phyloP scores from a whole-genome alignment of 768 basidiomycete genomes.

The Pholiota molesta region DNA sequence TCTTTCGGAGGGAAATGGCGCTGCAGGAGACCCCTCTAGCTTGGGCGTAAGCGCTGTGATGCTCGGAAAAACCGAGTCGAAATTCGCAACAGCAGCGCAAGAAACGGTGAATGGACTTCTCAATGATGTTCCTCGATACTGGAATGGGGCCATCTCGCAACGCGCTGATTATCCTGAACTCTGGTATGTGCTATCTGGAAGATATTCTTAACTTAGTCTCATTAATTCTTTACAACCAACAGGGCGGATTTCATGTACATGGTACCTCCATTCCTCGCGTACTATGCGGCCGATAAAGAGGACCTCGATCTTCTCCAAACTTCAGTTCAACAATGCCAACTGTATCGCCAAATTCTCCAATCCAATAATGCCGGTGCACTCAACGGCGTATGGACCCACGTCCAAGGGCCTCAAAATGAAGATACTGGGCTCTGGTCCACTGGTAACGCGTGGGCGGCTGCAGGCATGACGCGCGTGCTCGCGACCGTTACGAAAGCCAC shows the following conservation, averaged over 20 bases:
- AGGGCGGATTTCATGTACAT: constrained; percentile 57
- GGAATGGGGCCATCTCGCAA: constrained; percentile 52
- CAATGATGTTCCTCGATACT: constrained; percentile 37
- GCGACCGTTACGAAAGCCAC: constrained; percentile 45
- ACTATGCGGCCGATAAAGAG: constrained; percentile 42
- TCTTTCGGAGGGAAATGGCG: constrained; percentile 39
- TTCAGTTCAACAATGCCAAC: constrained; percentile 39
- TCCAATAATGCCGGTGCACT: constrained; percentile 35
- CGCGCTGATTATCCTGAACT: constrained; percentile 39
- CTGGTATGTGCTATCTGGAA: constrained; percentile 37
- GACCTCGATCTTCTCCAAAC: constrained; percentile 38
- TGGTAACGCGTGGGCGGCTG: constrained; percentile 75
- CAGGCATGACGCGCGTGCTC: constrained; percentile 67
- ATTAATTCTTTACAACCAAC: constrained; percentile 26
- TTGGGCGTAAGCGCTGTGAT: constrained; percentile 49
- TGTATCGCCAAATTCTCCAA: constrained; percentile 41
- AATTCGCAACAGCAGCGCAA: constrained; percentile 36
- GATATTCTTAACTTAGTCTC: constrained; percentile 18
- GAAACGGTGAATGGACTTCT: constrained; percentile 37
- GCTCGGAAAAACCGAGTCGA: constrained; percentile 40
- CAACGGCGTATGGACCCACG: constrained; percentile 43
- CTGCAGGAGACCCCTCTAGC: constrained; percentile 49
- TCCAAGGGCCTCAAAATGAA: constrained; percentile 38
- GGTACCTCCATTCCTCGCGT: constrained; percentile 54
- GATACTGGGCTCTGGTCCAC: constrained; percentile 51